Evolutionary conservation across 768 basidiomycete genomes (phyloP).

Genomic region (Trametopsis cervina): DNA sequence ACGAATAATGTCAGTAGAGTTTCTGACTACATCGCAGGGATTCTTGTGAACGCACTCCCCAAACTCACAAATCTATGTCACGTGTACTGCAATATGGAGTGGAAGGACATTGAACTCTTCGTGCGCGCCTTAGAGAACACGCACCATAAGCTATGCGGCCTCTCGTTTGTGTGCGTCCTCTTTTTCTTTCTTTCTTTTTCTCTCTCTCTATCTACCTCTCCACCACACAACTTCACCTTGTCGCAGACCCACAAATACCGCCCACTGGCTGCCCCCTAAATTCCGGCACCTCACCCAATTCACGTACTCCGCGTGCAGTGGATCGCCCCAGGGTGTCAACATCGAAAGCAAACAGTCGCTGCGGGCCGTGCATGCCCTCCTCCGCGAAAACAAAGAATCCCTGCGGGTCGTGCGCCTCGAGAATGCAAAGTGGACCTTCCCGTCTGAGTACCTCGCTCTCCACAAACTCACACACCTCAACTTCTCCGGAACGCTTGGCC

Average conservation of each 20-base stretch:
- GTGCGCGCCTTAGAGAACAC: conserved; percentile 44
- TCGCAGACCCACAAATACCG: too few species aligned
- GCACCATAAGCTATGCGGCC: conserved; percentile 45
- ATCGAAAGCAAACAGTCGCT: conserved; percentile 46
- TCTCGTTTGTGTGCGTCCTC: conserved; percentile 37
- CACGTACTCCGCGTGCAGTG: conserved; percentile 41
- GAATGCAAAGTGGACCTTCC: conserved; percentile 52
- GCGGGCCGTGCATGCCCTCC: conserved; percentile 45
- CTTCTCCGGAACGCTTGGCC: conserved; percentile 51
- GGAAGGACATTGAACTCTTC: conserved; percentile 44
- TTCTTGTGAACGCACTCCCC: conserved; percentile 63
- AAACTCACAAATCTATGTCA: conserved; percentile 53
- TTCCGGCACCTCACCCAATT: conserved; percentile 48
- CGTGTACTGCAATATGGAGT: conserved; percentile 50
- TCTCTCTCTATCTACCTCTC: too few species aligned
- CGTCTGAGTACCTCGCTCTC: conserved; percentile 43
- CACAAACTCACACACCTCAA: conserved; percentile 59
- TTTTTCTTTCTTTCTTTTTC: background rate
- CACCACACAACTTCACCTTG: too few species aligned
- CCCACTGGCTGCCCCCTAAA: too few species aligned
- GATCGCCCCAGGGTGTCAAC: conserved; percentile 33
- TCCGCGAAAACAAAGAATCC: conserved; percentile 43
- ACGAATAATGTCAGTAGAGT: too few species aligned
- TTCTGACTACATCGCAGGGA: conserved; percentile 32
- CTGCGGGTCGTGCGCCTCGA: conserved; percentile 49